phyloP scores from a whole-genome alignment of 371 early-diverging fungal species.

The Mucor mucedo region DNA sequence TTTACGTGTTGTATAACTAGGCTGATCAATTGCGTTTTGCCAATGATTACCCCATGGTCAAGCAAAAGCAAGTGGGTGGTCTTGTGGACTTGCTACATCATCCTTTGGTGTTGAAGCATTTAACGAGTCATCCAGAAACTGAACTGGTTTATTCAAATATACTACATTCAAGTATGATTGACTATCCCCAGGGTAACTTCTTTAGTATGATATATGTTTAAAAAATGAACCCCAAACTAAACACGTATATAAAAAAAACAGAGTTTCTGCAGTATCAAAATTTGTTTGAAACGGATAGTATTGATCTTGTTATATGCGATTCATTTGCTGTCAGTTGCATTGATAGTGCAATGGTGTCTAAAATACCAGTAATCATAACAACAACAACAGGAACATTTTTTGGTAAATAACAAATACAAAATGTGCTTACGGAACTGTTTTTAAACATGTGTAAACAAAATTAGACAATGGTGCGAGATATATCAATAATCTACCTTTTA shows the following conservation, averaged over 20 bases:
- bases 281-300: not conserved
- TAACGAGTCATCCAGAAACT: not conserved
- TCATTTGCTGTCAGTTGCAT: slow-evolving; percentile 8
- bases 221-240: too few species aligned
- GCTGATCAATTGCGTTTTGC: slow-evolving; percentile 26
- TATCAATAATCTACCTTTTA: slow-evolving; percentile 18
- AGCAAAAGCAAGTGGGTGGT: slow-evolving; percentile 19
- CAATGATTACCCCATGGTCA: slow-evolving; percentile 22
- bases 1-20: slow-evolving; percentile 8
- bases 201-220: not conserved
- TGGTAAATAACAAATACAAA: slow-evolving; percentile 8
- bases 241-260: not conserved
- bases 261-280: slow-evolving; percentile 7
- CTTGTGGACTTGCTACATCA: not conserved
- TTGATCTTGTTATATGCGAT: slow-evolving; percentile 17
- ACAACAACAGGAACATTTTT: not conserved
- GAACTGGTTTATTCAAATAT: not conserved
- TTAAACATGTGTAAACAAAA: too few species aligned
- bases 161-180: not conserved
- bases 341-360: slow-evolving; percentile 4
- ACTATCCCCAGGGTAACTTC: not conserved
- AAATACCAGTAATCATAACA: slow-evolving; percentile 18
- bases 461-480: slow-evolving; percentile 29
- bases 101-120: not conserved
- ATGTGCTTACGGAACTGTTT: too few species aligned